Evolutionary conservation across 352 stramenopile genomes (phyloP), one percentile per base, ranked within the genome.

Genomic region (Pythium biforme): DNA sequence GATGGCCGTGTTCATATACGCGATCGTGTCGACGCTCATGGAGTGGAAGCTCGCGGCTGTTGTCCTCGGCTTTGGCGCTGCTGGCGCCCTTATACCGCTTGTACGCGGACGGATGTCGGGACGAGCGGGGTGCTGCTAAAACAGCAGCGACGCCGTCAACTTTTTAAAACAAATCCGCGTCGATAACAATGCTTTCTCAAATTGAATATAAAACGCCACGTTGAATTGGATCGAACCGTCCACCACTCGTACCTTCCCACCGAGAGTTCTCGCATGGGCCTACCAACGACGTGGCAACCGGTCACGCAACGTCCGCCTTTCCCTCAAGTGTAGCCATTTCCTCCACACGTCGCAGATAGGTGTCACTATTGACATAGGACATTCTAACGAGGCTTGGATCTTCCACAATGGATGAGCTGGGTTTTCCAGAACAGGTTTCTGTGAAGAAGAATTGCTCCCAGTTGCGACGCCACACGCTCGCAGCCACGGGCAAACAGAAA

Each of bases 41-140:
- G 51, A 60, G 1, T 62, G 31, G 60, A 27, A 58, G 15, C 37
- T 57, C n/a, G 60, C 51, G 22, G 10, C 55, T 3, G 40, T 67
- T 15, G 46, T 67, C 27, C 20, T 60, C 7, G 51, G 40, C 2
- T 67, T 67, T 17, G 15, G 27, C 0, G n/a, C 57, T 8, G 41
- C 51, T 5, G 60, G 60, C 0, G 2, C 56, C 10, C 19, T 61
- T 9, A 56, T 53, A 23, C 45, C 45, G 1, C 12, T 62, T 7
- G 25, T 62, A 22, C 58, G 34, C 0, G 15, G 29, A n/a, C 47
- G 25, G n/a, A 31, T 58, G 6, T 39, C 46, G n/a, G 46, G 45
- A 20, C 55, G 31, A 31, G 2, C 31, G 1, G 31, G 56, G 20
- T 56, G 55, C 25, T 62, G 41, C 14, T 62, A 54, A n/a, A 43